Conservation (phyloP, 2,329 filamentous ascomycete genomes). For the Alternaria alternata region DNA sequence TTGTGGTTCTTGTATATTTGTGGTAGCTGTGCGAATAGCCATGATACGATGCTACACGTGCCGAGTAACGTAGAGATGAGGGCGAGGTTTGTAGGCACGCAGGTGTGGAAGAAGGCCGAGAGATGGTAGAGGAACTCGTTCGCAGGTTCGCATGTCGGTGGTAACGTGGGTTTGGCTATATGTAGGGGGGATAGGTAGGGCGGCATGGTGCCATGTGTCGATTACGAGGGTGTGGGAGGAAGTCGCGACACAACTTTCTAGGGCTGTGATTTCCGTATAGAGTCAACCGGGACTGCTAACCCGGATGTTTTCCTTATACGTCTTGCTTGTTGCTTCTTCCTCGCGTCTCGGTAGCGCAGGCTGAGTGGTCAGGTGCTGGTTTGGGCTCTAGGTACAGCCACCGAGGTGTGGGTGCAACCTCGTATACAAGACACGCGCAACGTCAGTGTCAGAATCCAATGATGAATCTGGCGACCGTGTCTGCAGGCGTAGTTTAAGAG, state of each 20-base stretch:
- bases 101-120: slow-evolving; percentile 68
- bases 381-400: slow-evolving; percentile 35
- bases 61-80: slow-evolving; percentile 69
- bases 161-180: slow-evolving; percentile 55
- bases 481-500: not conserved
- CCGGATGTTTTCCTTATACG: not conserved
- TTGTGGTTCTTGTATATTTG: slow-evolving; percentile 75
- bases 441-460: not conserved
- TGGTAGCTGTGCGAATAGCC: slow-evolving; percentile 74
- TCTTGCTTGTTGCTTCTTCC: slow-evolving; percentile 8
- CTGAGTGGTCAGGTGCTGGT: slow-evolving; percentile 39
- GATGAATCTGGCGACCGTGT: not conserved
- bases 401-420: slow-evolving; percentile 34
- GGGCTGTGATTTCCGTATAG: not conserved
- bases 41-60: slow-evolving; percentile 69
- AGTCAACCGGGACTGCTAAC: not conserved
- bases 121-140: slow-evolving; percentile 65
- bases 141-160: slow-evolving; percentile 67
- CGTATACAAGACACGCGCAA: not conserved
- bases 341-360: slow-evolving; percentile 4
- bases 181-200: slow-evolving; percentile 45
- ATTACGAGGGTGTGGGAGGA: slow-evolving; percentile 20
- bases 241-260: not conserved
- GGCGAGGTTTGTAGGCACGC: slow-evolving; percentile 69
- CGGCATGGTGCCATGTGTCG: slow-evolving; percentile 44